phyloP scores from a whole-genome alignment of 1,284 basidiomycete genomes.

The Puccinia triticina region DNA sequence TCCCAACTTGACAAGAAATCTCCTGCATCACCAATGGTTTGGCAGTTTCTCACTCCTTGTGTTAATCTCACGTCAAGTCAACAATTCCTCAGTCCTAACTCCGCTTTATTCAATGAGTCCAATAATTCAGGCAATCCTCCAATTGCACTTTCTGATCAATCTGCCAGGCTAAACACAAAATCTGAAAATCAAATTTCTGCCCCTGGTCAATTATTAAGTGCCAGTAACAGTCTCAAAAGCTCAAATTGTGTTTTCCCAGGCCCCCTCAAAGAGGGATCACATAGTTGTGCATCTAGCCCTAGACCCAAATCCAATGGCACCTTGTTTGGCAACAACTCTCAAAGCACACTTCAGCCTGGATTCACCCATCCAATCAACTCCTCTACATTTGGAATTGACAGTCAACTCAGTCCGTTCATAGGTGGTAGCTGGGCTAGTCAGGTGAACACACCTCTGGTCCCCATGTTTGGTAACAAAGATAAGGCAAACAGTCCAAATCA shows the following conservation, averaged over 20 bases:
- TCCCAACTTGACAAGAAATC: slow-evolving; percentile 68
- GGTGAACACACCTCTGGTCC: slow-evolving; percentile 91
- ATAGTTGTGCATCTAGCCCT: slow-evolving; percentile 55
- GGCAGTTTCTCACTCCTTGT: slow-evolving; percentile 68
- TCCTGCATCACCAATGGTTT: slow-evolving; percentile 74
- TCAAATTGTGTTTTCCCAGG: slow-evolving; percentile 59
- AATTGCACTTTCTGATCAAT: slow-evolving; percentile 79
- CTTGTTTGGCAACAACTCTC: slow-evolving; percentile 66
- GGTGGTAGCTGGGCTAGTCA: slow-evolving; percentile 92
- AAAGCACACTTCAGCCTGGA: slow-evolving; percentile 37
- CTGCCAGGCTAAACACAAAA: slow-evolving; percentile 85
- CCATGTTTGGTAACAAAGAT: slow-evolving; percentile 74
- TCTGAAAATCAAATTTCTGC: slow-evolving; percentile 88
- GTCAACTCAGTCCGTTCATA: slow-evolving; percentile 51
- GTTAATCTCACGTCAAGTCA: slow-evolving; percentile 52
- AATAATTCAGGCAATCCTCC: slow-evolving; percentile 67
- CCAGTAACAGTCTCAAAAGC: slow-evolving; percentile 56
- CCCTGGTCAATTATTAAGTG: slow-evolving; percentile 69
- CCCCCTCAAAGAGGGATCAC: slow-evolving; percentile 56
- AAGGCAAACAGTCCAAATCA: slow-evolving; percentile 60
- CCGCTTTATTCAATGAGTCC: slow-evolving; percentile 57
- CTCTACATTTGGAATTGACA: slow-evolving; percentile 46
- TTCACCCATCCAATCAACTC: background rate
- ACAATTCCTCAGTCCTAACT: slow-evolving; percentile 63
- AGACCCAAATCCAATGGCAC: slow-evolving; percentile 90